Percentiles rank a stretch among this genome's conserved stretches.
phyloP scores from a whole-genome alignment of 2,329 filamentous ascomycete species.

The Xylaria sp. region DNA sequence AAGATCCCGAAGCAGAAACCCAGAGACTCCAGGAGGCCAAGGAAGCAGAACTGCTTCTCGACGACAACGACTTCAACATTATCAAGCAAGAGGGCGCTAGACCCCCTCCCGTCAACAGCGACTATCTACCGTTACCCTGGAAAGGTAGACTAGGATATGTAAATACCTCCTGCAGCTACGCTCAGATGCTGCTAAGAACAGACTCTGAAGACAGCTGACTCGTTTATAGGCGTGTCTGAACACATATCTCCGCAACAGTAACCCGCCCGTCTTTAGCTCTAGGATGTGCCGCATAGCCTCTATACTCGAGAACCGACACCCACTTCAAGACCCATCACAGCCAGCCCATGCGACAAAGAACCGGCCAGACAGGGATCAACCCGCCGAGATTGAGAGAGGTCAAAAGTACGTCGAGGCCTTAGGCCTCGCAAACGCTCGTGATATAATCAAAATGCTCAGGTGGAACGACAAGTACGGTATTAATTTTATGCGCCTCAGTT shows the following conservation, averaged over 20 bases:
- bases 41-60: slow-evolving; percentile 19
- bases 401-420: slow-evolving; percentile 76
- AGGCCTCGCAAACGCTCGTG: slow-evolving; percentile 80
- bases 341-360: slow-evolving; percentile 87
- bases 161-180: slow-evolving; percentile 43
- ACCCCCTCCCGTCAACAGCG: slow-evolving; percentile 80
- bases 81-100: slow-evolving; percentile 51
- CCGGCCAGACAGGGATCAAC: slow-evolving; percentile 75
- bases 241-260: slow-evolving; percentile 83
- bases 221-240: slow-evolving; percentile 77
- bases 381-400: slow-evolving; percentile 70
- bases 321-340: slow-evolving; percentile 74
- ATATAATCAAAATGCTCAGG: slow-evolving; percentile 82
- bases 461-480: slow-evolving; percentile 96
- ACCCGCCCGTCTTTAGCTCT: slow-evolving; percentile 86
- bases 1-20: background rate
- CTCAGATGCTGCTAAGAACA: background rate
- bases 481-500: slow-evolving; percentile 89
- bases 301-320: slow-evolving; percentile 87
- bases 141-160: slow-evolving; percentile 89
- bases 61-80: slow-evolving; percentile 30
- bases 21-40: background rate
- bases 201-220: slow-evolving; percentile 22
- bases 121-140: slow-evolving; percentile 86
- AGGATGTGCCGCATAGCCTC: slow-evolving; percentile 90